phyloP scores from a whole-genome alignment of 768 basidiomycete species.

The Amanita thiersii region DNA sequence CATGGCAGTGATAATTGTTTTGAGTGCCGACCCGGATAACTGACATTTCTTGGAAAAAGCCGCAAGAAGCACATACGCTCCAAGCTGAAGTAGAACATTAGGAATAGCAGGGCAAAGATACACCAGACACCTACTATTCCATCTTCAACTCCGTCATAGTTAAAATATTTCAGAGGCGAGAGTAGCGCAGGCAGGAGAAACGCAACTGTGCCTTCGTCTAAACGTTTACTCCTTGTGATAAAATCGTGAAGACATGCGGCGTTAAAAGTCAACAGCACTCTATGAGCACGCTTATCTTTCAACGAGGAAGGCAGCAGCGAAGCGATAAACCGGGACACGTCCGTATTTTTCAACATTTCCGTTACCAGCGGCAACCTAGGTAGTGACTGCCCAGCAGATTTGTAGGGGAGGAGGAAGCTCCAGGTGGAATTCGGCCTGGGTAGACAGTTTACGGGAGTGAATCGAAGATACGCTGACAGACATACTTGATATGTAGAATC shows the following conservation, averaged over 20 bases:
- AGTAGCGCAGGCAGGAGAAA: slow-evolving; percentile 58
- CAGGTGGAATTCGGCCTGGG: slow-evolving; percentile 52
- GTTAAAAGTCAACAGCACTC: slow-evolving; percentile 76
- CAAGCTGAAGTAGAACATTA: slow-evolving; percentile 37
- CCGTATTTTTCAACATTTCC: slow-evolving; percentile 65
- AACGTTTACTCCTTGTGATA: slow-evolving; percentile 44
- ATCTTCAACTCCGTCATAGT: slow-evolving; percentile 35
- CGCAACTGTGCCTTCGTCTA: slow-evolving; percentile 63
- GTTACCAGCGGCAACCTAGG: slow-evolving; percentile 65
- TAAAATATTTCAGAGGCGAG: slow-evolving; percentile 41
- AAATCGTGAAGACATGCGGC: slow-evolving; percentile 75
- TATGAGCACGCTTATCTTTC: slow-evolving; percentile 47
- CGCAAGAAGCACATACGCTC: slow-evolving; percentile 65
- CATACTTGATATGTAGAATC: slow-evolving; percentile 72
- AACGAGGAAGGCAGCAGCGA: slow-evolving; percentile 54
- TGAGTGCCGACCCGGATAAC: slow-evolving; percentile 50
- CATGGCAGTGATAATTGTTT: slow-evolving; percentile 49
- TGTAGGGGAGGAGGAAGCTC: slow-evolving; percentile 66
- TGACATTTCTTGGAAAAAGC: slow-evolving; percentile 60
- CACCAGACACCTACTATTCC: slow-evolving; percentile 35
- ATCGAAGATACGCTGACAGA: slow-evolving; percentile 7
- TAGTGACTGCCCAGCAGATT: slow-evolving; percentile 70
- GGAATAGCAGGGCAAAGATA: background rate
- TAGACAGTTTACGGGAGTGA: slow-evolving; percentile 5
- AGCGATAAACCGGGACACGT: slow-evolving; percentile 66